Conservation (phyloP, 2,329 filamentous ascomycete species). For the Cladosporium velox region DNA sequence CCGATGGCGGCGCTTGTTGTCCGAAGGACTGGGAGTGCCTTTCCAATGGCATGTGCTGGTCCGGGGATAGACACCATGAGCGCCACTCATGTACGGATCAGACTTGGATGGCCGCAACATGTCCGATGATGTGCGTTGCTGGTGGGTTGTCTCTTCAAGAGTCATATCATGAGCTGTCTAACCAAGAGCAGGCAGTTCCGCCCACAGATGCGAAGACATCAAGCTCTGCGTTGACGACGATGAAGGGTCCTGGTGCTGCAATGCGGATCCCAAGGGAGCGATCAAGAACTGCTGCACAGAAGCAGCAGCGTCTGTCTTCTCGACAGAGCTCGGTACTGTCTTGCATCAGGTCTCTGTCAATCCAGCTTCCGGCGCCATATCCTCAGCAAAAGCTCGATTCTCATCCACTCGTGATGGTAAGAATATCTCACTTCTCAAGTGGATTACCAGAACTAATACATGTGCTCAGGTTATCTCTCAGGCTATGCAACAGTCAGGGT, state of each 20-base stretch:
- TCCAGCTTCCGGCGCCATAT: not conserved
- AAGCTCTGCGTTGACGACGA: not conserved
- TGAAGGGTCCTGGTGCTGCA: constrained; percentile 9
- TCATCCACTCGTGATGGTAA: not conserved
- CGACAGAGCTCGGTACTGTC: not conserved
- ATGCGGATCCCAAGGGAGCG: not conserved
- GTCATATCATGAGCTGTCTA: not conserved
- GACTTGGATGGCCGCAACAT: constrained; percentile 29
- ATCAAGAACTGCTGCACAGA: constrained; percentile 3
- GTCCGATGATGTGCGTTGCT: not conserved
- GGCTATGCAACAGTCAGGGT: not conserved
- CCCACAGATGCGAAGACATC: constrained; percentile 8
- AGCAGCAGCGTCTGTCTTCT: constrained; percentile 3
- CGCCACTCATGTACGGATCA: constrained; percentile 40
- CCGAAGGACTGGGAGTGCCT: constrained; percentile 40
- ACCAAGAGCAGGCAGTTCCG: not conserved
- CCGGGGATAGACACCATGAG: constrained; percentile 28
- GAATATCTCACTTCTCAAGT: not conserved
- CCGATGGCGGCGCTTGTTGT: constrained; percentile 36
- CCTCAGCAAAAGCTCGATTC: not conserved
- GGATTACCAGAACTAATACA: not conserved
- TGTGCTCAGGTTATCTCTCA: not conserved
- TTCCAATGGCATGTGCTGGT: constrained; percentile 38
- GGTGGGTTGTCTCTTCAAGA: not conserved
- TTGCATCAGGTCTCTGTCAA: not conserved